Evolutionary conservation across 2,329 filamentous ascomycete genomes (phyloP).

Genomic region (Cadophora sp.): DNA sequence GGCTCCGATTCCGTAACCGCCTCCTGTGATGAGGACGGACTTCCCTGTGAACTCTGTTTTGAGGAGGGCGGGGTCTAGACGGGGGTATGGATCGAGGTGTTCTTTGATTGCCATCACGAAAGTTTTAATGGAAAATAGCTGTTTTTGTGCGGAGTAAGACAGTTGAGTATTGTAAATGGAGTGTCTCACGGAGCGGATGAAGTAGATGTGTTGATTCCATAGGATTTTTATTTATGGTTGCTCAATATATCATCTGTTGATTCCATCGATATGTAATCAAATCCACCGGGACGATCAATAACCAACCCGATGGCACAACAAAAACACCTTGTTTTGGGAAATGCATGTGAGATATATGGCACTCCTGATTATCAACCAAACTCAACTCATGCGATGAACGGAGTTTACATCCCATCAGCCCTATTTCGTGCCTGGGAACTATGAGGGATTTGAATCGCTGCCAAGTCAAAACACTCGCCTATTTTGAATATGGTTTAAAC

Average conservation of each 20-base stretch:
- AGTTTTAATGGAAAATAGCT: no score
- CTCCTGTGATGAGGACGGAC: slow-evolving; percentile 18
- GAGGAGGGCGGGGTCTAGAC: not conserved
- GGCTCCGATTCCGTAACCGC: slow-evolving; percentile 17
- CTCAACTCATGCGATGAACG: not conserved
- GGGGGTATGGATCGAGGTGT: not conserved
- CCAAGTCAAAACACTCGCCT: no score
- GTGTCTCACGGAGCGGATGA: not conserved
- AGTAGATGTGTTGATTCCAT: not conserved
- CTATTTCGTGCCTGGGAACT: not conserved
- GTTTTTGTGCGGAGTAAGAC: not conserved
- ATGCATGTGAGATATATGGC: not conserved
- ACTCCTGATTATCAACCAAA: not conserved
- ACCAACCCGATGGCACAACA: not conserved
- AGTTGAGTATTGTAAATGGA: not conserved
- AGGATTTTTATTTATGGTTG: not conserved
- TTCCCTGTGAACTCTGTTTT: slow-evolving; percentile 47
- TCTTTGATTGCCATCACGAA: not conserved
- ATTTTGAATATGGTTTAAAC: no score
- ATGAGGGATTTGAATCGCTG: not conserved
- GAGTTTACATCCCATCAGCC: no score
- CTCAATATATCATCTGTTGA: no score
- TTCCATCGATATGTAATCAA: not conserved
- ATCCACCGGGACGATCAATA: not conserved
- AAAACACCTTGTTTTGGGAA: not conserved